Evolutionary conservation across 2,329 filamentous ascomycete species (phyloP), one percentile per base, ranked within the genome.

Genomic region (Thielaviopsis populi): DNA sequence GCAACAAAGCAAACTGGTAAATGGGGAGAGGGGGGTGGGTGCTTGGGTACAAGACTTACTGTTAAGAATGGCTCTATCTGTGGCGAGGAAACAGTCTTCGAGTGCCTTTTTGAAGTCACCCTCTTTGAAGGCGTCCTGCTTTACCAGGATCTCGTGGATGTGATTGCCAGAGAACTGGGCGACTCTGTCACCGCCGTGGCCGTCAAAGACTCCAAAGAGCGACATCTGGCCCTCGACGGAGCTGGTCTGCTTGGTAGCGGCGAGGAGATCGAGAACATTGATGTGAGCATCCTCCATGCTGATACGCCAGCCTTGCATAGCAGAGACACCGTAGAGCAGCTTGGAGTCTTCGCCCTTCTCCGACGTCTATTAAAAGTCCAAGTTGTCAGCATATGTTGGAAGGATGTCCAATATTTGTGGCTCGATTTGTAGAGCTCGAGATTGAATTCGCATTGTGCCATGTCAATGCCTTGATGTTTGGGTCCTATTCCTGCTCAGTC

Each of bases 281-380:
- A 89, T 89, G 78, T 99, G 94, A 68, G 94, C 86, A 74, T 99
- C 94, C 76, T 99, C 94, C 94, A 99, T 99, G 80, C 89, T 96
- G 78, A 99, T 97, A 78, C 94, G 88, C 94, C 94, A 99, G 80
- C 94, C 94, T 78, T 99, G 94, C 94, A 99, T 99, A 76, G 91
- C 91, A 69, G 94, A 99, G 69, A 97, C 85, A 73, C 94, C 94
- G 76, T 89, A 99, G 73, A 94, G 77, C 73, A 96, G 85, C 73
- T 89, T 86, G 69, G 95, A 91, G 88, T 97, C 91, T 78, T 90
- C 86, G 76, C 91, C 91, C 73, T 85, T 85, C 74, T 87, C 86
- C 72, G 94, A 99, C 77, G 85, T 81, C 94, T 97, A 73, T 65
- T 50, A 69, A 58, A 67, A 43, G 67, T 65, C n/a, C 54, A 24